Base-by-base conservation (phyloP, 306 rosid genomes). In the Cucurbita maxima region DNA sequence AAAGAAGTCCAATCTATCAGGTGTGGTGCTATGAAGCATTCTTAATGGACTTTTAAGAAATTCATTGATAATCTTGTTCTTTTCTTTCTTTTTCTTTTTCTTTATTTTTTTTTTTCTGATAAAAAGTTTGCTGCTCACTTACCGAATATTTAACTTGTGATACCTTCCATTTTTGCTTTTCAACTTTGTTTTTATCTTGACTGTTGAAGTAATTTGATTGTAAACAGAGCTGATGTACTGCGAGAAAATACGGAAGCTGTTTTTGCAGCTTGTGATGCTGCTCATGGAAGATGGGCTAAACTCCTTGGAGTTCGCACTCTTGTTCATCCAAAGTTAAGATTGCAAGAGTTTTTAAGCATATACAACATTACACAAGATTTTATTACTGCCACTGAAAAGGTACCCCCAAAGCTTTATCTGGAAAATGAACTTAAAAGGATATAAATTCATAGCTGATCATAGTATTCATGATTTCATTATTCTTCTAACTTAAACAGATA, bases 181-280 rank as follows among this genome's bases (percentile, higher is more conserved):
- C 58, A 70, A 56, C 45, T 30, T 36, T 36, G 36, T 58, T 75
- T 45, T 58, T 81, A 71, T 74, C 69, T 72, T 74, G 60, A 75
- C 83, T 86, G 79, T 91, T 90, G 81, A 86, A 79, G 78, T 75
- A 79, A 78, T 88, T 80, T 78, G 84, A 80, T 88, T 81, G 86
- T 85, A 81, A 83, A 82, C 97, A 95, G 99, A 84, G 92, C 97
- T 79, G 99, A 95, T 81, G 97, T 91, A 79, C 81, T 89, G 92
- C 92, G 99, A 81, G 99, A 95, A 88, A 95, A 95, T 84, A 90
- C 99, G 83, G 99, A 91, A 95, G 99, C 99, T 63, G 96, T 95
- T 81, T 90, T 95, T 86, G 99, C 99, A 74, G 99, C 99, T 60
- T 95, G 97, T 77, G 99, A 95, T 88, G 96, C 96, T 83, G 97